Conservation (phyloP, 2,329 filamentous ascomycete genomes). For the Colletotrichum falcatum region DNA sequence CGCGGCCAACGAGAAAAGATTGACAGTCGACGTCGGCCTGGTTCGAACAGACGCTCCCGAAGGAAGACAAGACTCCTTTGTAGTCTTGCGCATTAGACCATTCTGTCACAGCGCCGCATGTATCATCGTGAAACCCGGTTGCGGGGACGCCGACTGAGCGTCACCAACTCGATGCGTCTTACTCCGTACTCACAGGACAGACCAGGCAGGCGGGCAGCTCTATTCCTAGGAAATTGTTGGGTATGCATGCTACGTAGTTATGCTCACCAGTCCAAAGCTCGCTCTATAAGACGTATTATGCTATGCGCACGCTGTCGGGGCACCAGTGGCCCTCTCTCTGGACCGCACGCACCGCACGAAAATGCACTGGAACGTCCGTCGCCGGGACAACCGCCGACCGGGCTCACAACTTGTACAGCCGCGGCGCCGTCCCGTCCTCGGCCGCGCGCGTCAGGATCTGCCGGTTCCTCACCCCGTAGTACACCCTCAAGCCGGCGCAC, state of each 20-base stretch:
- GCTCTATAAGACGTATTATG: background rate
- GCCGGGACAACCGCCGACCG: background rate
- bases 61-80: slow-evolving; percentile 41
- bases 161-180: background rate
- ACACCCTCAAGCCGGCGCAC: slow-evolving; percentile 65
- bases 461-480: slow-evolving; percentile 64
- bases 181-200: background rate
- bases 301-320: background rate
- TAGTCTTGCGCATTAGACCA: slow-evolving; percentile 42
- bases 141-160: background rate
- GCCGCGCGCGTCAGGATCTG: slow-evolving; percentile 49
- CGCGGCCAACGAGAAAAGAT: background rate
- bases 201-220: background rate
- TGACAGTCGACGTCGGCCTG: slow-evolving; percentile 31
- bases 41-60: slow-evolving; percentile 41
- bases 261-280: background rate
- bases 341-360: background rate
- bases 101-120: slow-evolving; percentile 37
- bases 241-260: too few species aligned
- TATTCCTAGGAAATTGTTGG: background rate
- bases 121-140: background rate
- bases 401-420: slow-evolving; percentile 56
- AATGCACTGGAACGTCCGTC: background rate
- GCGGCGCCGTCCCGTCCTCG: slow-evolving; percentile 49
- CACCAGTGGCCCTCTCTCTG: background rate